Conservation (phyloP, 2,329 filamentous ascomycete genomes). For the Diaporthe sp. region DNA sequence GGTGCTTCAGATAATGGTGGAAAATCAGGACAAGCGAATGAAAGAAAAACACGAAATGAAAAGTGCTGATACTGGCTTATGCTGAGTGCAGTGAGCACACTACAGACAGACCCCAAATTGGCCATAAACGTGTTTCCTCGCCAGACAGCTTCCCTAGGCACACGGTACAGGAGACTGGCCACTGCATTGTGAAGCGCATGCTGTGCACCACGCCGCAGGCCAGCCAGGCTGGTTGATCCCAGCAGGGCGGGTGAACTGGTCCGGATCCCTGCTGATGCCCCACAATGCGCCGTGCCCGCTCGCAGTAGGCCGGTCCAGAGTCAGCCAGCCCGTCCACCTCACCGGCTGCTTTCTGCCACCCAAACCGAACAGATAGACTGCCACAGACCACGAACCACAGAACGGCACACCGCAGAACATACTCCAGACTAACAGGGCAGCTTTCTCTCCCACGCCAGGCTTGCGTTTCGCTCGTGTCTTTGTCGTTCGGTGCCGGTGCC, state of each 20-base stretch:
- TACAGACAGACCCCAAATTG: too few species aligned
- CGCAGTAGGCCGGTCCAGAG: background rate
- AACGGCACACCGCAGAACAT: background rate
- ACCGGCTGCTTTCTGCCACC: background rate
- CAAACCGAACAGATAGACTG: background rate
- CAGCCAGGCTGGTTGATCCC: background rate
- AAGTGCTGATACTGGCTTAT: background rate
- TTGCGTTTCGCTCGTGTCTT: background rate
- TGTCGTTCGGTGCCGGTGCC: background rate
- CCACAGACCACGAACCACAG: slow-evolving; percentile 3
- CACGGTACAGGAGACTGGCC: background rate
- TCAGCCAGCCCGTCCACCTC: background rate
- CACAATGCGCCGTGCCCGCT: slow-evolving; percentile 14
- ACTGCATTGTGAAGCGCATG: background rate
- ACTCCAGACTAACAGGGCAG: background rate
- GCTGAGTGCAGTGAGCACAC: background rate
- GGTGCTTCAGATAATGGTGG: slow-evolving; percentile 5
- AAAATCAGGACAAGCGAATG: background rate
- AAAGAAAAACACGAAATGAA: too few species aligned
- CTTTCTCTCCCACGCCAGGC: background rate
- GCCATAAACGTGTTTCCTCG: background rate
- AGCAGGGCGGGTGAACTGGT: background rate
- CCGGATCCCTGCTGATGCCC: slow-evolving; percentile 12
- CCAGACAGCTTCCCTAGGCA: background rate
- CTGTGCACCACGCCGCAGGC: background rate